phyloP scores from a whole-genome alignment of 345 rosid species.

The Syzygium jambos region DNA sequence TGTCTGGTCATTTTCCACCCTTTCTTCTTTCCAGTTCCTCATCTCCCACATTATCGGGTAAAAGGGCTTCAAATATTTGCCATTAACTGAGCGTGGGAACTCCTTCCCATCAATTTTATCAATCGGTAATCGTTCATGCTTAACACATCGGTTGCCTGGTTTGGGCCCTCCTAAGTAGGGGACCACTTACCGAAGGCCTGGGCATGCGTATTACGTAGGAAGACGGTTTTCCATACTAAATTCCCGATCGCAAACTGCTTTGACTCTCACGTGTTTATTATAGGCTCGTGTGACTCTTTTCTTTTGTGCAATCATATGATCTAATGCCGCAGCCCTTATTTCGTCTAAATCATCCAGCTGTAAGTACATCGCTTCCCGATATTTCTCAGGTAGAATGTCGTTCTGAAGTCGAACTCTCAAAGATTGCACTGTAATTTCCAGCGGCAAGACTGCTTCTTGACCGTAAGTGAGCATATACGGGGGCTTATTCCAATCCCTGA shows the following conservation, averaged over 20 bases:
- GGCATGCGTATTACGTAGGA: not conserved
- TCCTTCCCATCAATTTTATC: not conserved
- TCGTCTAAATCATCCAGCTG: not conserved
- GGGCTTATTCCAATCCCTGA: not conserved
- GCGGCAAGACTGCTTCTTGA: not conserved
- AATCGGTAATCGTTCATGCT: not conserved
- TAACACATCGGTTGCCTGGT: not conserved
- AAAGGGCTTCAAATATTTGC: not conserved
- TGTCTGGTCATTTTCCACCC: too few species aligned
- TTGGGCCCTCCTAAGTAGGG: not conserved
- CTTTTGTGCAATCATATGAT: not conserved
- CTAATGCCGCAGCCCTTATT: not conserved
- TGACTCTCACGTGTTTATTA: not conserved
- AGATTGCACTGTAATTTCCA: not conserved
- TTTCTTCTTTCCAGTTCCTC: too few species aligned
- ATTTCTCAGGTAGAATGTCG: not conserved
- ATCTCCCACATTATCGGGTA: too few species aligned
- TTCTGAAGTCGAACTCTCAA: not conserved
- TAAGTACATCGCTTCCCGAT: not conserved
- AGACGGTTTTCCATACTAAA: not conserved
- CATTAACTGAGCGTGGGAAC: not conserved
- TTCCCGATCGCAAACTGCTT: not conserved
- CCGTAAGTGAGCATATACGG: not conserved
- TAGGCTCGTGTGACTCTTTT: not conserved
- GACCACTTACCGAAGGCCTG: not conserved